These are phyloP conservation scores for Phytophthora multivora DNA, from an alignment of 352 stramenopile species.

Conservation along the genomic window DNA sequence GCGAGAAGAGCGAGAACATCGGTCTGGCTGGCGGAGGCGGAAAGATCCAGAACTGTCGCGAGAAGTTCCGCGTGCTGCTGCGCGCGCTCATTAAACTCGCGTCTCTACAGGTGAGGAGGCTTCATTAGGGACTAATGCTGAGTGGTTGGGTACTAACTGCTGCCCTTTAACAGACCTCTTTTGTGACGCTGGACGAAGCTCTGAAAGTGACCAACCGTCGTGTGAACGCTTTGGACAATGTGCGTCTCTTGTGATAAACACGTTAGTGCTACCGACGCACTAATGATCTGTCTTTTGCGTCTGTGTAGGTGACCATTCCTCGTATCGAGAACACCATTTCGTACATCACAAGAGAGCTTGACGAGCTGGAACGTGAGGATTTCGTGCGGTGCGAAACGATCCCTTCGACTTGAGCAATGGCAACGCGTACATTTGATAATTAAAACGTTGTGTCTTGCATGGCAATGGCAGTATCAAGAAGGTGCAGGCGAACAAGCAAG, in stretches of 20 bases:
- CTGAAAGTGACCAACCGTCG: constrained; percentile 98
- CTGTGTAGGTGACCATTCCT: constrained; percentile 95
- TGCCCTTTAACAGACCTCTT: constrained; percentile 94
- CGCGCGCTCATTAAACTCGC: constrained; percentile 88
- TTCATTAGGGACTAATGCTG: background rate
- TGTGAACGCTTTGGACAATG: constrained; percentile 99
- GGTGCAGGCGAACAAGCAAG: constrained; percentile 97
- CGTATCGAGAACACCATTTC: constrained; percentile 96
- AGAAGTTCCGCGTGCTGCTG: constrained; percentile 88
- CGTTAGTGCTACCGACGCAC: background rate
- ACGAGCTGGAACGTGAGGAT: constrained; percentile 99
- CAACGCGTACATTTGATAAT: background rate
- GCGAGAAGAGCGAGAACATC: constrained; percentile 95
- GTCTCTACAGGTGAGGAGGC: constrained; percentile 66
- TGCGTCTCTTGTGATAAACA: constrained; percentile 26
- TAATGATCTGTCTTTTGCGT: background rate
- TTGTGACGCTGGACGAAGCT: constrained; percentile 98
- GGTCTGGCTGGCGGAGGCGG: constrained; percentile 96
- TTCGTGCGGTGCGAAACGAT: constrained; percentile 71
- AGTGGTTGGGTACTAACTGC: constrained; percentile 33
- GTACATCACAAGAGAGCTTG: constrained; percentile 98
- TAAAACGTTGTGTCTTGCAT: background rate
- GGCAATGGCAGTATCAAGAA: constrained; percentile 93
- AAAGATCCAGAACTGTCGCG: constrained; percentile 96
- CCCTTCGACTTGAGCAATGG: background rate